Evolutionary conservation across 495 filamentous ascomycete genomes (phyloP).

Genomic region (Hyaloscypha variabilis): DNA sequence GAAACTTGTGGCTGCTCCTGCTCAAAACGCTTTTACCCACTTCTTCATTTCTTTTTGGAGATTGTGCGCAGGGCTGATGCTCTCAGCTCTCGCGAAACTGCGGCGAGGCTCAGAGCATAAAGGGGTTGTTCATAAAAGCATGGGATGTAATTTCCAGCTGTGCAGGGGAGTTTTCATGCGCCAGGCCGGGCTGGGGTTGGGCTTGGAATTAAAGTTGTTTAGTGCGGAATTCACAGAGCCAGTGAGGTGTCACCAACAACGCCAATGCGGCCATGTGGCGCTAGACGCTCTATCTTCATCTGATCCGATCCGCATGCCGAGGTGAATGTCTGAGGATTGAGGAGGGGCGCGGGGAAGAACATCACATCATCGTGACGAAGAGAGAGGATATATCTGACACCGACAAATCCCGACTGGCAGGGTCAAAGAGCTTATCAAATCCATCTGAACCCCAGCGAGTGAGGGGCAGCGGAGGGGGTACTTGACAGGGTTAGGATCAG

Average conservation of each 20-base stretch:
- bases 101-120: background rate
- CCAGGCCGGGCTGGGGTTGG: background rate
- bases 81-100: background rate
- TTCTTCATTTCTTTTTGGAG: background rate
- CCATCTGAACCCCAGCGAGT: background rate
- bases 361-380: background rate
- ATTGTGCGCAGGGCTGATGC: background rate
- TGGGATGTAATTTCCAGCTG: background rate
- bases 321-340: background rate
- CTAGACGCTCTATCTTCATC: background rate
- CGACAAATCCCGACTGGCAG: background rate
- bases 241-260: background rate
- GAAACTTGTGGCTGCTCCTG: too few relatives aligned
- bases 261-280: slow-evolving; percentile 1
- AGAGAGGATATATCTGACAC: background rate
- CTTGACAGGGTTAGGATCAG: background rate
- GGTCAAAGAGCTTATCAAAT: background rate
- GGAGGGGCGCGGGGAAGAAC: background rate
- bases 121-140: background rate
- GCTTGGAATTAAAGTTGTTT: slow-evolving; percentile 11
- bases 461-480: background rate
- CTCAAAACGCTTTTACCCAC: too few relatives aligned
- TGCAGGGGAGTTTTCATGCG: background rate
- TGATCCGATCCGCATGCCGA: slow-evolving; percentile 1
- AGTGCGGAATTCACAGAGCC: background rate